Evolutionary conservation across 345 rosid species (phyloP).

Genomic region (Boechera stricta): DNA sequence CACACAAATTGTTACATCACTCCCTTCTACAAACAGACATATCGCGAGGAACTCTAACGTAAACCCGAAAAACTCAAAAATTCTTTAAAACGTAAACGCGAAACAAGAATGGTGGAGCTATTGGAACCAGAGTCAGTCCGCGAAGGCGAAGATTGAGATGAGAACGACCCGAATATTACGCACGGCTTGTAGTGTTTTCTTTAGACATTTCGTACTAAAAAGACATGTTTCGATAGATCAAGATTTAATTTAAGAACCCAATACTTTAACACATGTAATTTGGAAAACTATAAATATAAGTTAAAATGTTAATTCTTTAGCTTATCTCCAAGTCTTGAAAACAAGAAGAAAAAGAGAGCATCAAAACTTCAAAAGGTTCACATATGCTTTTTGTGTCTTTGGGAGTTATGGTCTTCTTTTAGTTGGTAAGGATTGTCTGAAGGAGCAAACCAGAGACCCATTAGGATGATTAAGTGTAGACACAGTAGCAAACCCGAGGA

Average conservation of each 20-base stretch:
- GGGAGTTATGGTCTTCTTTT: constrained; percentile 23
- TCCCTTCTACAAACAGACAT: neutral
- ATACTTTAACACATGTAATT: neutral
- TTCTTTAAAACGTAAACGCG: neutral
- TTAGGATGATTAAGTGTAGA: constrained; percentile 63
- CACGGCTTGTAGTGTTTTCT: no score
- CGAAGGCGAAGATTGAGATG: no score
- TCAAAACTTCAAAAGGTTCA: constrained; percentile 8
- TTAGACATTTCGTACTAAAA: no score
- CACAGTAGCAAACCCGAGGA: constrained; percentile 72
- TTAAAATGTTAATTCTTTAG: neutral
- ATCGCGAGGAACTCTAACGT: neutral
- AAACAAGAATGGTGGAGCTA: no score
- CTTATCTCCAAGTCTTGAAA: constrained; percentile 17
- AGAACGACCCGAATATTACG: no score
- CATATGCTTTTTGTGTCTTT: constrained; percentile 30
- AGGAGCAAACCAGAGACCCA: constrained; percentile 76
- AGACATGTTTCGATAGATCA: no score
- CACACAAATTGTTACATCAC: neutral
- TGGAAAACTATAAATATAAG: neutral
- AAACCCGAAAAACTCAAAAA: neutral
- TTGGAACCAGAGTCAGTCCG: no score
- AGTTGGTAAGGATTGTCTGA: constrained; percentile 57
- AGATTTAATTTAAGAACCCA: neutral
- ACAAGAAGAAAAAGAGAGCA: neutral